Evolutionary conservation across 331 rosid species (phyloP), one percentile per base, ranked within the genome.

Genomic region (Malus hybrid): DNA sequence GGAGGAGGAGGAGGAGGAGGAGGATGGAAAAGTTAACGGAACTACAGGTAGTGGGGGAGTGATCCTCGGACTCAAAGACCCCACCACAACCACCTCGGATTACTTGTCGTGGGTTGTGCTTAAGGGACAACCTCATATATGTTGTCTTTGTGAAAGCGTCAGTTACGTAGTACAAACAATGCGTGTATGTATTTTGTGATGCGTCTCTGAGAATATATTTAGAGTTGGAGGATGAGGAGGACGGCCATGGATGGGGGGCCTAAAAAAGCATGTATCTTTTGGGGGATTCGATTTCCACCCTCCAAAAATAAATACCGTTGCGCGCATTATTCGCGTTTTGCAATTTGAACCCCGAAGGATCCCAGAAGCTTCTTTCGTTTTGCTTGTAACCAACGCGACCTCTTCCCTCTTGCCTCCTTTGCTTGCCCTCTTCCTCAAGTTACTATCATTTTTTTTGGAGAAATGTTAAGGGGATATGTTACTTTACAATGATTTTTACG

Each of bases 41-140:
- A 69, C 22, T 55, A 69, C 69, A 67, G 79, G 83, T 19, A 64
- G 78, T 19, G 33, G 68, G 74, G 78, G 74, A 71, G 52, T 62
- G 71, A 48, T 44, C 73, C 36, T 71, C 73, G 32, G 62, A 60
- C 80, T 42, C 55, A 19, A 29, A 61, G 48, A 80, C 70, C 68
- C 36, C 56, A 20, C 56, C 18, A 50, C 56, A 50, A 50, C 56
- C 56, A 54, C 59, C 57, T 16, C 1, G 57, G 57, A 52, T 18
- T 42, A 48, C 6, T 12, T 13, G 65, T 70, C 32, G 61, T 56
- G 33, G 39, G 20, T 36, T 39, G 36, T 39, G 56, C 9, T 55
- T 27, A 72, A 28, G 57, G 73, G 68, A 55, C 76, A 80, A 69
- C 67, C 79, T 46, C 34, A 48, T 46, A 59, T 36, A 5, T 34